Base-by-base conservation (phyloP, 2,329 filamentous ascomycete species). In the Leptographium lundbergii region DNA sequence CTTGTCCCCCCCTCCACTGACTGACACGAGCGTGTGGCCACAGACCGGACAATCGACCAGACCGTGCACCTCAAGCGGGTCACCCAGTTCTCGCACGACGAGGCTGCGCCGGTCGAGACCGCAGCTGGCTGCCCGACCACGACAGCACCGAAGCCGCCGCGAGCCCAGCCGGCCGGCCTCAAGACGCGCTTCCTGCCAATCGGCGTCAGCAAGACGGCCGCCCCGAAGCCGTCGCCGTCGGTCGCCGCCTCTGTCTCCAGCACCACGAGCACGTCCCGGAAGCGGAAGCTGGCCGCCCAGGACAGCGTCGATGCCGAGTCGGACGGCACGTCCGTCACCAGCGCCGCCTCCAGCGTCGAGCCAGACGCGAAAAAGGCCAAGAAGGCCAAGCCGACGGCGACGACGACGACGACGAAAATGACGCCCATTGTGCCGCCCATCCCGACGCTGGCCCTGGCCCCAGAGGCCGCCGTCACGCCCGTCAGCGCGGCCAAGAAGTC, bases 111-210 rank as follows among this genome's bases (percentile, higher is more conserved):
- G 54, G 45, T 59, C 36, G 60, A 58, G 19, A 42, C 36, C 2
- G 32, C 45, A 70, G 74, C 27, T 17, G 36, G 36, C 36, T 13
- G 13, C 36, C 36, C 36, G 36, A 6, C 3, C 36, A 17, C 14
- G 4, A 17, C 36, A 39, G 36, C 36, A 76, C 74, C 25, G 59
- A 81, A 75, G 61, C 69, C 77, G 1, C 74, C 82, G 55, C 80
- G 85, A 61, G 75, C 80, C 53, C 88, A 91, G 68, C 86, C 88
- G 1, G 77, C 80, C 65, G 85, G 83, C 7, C 72, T 91, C 58
- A 82, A 79, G 66, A 80, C 84, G 70, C 81, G 87, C 39, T 90
- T 81, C 70, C 78, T 79, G 58, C 87, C 87, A 1, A 80, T 86
- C 52, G 87, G 87, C 32, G 75, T 81, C 51, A 68, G 48, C 48